Evolutionary conservation across 2,329 filamentous ascomycete species (phyloP).

Genomic region (Colletotrichum lindemuthianum): DNA sequence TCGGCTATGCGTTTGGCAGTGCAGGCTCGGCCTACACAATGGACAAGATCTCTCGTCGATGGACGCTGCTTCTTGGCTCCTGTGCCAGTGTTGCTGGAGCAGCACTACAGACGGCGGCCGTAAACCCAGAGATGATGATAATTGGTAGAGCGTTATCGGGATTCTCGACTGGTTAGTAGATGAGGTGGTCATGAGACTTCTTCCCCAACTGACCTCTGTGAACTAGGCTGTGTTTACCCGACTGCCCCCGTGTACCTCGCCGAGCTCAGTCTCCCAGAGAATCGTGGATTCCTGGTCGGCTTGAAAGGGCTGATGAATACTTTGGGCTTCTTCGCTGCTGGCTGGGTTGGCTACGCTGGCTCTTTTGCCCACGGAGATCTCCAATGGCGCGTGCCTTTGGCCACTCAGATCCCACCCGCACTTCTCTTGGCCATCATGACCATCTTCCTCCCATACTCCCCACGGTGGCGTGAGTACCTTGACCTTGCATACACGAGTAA

Average conservation of each 20-base stretch:
- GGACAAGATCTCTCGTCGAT: conserved; percentile 21
- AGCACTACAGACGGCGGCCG: conserved; percentile 39
- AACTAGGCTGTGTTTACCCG: conserved; percentile 32
- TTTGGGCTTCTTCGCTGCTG: conserved; percentile 49
- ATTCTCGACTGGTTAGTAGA: conserved; percentile 38
- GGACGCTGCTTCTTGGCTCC: conserved; percentile 25
- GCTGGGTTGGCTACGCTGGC: conserved; percentile 53
- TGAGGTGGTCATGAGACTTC: no score
- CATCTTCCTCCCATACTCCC: conserved; percentile 41
- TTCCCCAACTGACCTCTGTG: no score
- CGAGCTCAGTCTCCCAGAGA: conserved; percentile 41
- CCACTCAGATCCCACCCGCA: conserved; percentile 43
- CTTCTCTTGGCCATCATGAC: conserved; percentile 37
- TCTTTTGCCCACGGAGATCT: conserved; percentile 42
- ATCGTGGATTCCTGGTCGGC: conserved; percentile 40
- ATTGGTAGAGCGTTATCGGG: conserved; percentile 40
- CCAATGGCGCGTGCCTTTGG: conserved; percentile 48
- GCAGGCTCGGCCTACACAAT: conserved; percentile 27
- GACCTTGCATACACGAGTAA: no score
- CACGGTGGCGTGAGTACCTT: conserved; percentile 41
- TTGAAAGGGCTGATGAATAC: conserved; percentile 48
- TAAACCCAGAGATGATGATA: conserved; percentile 42
- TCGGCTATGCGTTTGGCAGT: conserved; percentile 29
- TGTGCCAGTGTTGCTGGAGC: conserved; percentile 3
- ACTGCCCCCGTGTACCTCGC: conserved; percentile 41